Base-by-base conservation (phyloP, 208 protist genomes). In the Crithidia acanthocephali region DNA sequence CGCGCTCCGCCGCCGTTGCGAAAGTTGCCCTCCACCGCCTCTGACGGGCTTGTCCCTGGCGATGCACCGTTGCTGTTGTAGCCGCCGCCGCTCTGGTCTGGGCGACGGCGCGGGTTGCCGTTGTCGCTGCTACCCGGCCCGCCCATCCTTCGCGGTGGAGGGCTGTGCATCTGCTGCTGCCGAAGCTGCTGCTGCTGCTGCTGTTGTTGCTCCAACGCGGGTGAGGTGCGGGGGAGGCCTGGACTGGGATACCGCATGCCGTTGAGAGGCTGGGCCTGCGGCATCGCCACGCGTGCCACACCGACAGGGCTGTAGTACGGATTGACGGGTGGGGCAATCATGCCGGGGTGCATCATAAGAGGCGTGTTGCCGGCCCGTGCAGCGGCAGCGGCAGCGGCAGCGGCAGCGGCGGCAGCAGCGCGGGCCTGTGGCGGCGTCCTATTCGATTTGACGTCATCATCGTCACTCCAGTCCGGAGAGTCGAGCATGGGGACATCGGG, bases 391-490 rank as follows among this genome's bases (percentile, higher is more conserved):
- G 30, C 30, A 18, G 47, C 27, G 18, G 44, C 44, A 50, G 44
- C 44, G 20, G 47, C 47, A 11, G 25, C 45, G 20, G 47, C 47
- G 7, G 25, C 47, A 9, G n/a, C 30, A 4, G 48, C 30, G 3
- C 33, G 18, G 27, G 35, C 25, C 33, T 47, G 44, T 44, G 53
- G 37, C 16, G 70, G 23, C 7, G 45, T 28, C 20, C 15, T 16
- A 8, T 56, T 74, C 0, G 25, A 55, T 16, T 8, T 44, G 2
- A 8, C 15, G 11, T 62, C 33, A 2, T 75, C 76, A 16, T 76
- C 71, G 33, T 67, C 62, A 22, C 71, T 77, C 70, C 69, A 82
- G 18, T 74, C 71, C 6, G 76, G 76, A 0, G 76, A 82, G 30
- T 70, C 61, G 15, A 82, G 61, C 53, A 82, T 71, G 0, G 69